These are phyloP conservation scores for Aspergillus avenaceus DNA, from an alignment of 495 filamentous ascomycete genomes.

Conservation along the genomic window DNA sequence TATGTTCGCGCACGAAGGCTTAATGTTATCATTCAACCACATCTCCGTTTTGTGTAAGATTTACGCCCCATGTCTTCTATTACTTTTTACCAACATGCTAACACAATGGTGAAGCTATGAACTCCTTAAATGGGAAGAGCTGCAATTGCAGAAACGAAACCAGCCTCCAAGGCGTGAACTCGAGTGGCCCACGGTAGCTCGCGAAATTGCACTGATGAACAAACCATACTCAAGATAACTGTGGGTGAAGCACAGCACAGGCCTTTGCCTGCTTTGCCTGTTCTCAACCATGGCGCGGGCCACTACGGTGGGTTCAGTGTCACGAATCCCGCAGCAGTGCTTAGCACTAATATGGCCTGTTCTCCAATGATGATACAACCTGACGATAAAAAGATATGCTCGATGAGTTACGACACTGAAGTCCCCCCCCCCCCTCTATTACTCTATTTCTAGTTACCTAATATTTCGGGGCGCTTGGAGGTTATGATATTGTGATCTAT, in stretches of 20 bases:
- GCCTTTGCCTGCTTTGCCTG: background rate
- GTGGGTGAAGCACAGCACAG: background rate
- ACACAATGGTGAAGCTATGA: conserved; percentile 35
- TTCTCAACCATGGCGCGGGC: background rate
- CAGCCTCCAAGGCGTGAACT: conserved; percentile 63
- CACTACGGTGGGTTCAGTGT: background rate
- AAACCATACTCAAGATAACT: conserved; percentile 62
- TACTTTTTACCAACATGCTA: conserved; percentile 7
- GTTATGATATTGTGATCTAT: conserved; percentile 10
- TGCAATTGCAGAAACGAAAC: conserved; percentile 41
- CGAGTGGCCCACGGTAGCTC: conserved; percentile 83
- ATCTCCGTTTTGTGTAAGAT: conserved; percentile 62
- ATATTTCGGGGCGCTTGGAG: conserved; percentile 13
- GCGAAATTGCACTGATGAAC: conserved; percentile 94
- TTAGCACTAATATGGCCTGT: background rate
- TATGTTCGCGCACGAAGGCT: conserved; percentile 89
- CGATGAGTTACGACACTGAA: too few relatives aligned
- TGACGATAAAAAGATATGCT: too few relatives aligned
- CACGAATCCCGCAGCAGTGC: background rate
- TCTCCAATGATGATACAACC: too few relatives aligned
- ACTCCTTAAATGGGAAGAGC: conserved; percentile 93
- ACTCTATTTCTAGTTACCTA: conserved; percentile 4
- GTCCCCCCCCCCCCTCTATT: too few relatives aligned
- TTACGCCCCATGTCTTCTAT: too few relatives aligned
- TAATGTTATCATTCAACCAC: conserved; percentile 70